Conservation (phyloP, 1,284 basidiomycete species). For the Fomitopsis betulina region DNA sequence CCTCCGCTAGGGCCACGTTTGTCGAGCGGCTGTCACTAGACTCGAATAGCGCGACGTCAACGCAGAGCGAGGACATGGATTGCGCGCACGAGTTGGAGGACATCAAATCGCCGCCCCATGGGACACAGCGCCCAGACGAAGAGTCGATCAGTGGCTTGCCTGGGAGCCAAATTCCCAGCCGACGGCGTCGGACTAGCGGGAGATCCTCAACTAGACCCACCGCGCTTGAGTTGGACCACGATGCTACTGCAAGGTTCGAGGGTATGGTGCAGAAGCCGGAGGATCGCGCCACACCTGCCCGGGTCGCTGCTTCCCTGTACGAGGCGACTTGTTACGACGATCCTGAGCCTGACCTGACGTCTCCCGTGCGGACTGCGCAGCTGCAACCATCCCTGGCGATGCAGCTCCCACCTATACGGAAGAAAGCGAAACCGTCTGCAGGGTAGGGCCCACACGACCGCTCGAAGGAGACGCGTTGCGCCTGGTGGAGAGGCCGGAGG, state of each 20-base stretch:
- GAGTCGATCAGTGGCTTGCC: not conserved
- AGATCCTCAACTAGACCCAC: not conserved
- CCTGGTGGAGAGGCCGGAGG: not conserved
- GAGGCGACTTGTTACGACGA: not conserved
- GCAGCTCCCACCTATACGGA: conserved; percentile 23
- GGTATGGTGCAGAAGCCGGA: not conserved
- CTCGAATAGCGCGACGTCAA: conserved; percentile 24
- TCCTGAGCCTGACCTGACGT: conserved; percentile 3
- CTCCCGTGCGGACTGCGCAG: conserved; percentile 25
- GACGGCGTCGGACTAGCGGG: not conserved
- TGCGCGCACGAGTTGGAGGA: conserved; percentile 27
- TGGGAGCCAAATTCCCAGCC: not conserved
- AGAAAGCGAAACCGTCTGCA: conserved; percentile 9
- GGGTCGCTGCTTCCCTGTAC: not conserved
- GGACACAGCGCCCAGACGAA: not conserved
- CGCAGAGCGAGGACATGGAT: conserved; percentile 27
- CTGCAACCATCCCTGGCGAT: conserved; percentile 27
- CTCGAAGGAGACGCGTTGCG: not conserved
- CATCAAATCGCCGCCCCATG: conserved; percentile 13
- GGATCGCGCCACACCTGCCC: conserved; percentile 1
- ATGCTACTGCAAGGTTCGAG: not conserved
- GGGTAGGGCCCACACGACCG: not conserved
- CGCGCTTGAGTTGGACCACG: not conserved
- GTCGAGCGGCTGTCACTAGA: conserved; percentile 24
- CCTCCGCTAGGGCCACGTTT: conserved; percentile 12